Conservation (phyloP, 1,284 basidiomycete species). For the Naganishia liquefaciens region DNA sequence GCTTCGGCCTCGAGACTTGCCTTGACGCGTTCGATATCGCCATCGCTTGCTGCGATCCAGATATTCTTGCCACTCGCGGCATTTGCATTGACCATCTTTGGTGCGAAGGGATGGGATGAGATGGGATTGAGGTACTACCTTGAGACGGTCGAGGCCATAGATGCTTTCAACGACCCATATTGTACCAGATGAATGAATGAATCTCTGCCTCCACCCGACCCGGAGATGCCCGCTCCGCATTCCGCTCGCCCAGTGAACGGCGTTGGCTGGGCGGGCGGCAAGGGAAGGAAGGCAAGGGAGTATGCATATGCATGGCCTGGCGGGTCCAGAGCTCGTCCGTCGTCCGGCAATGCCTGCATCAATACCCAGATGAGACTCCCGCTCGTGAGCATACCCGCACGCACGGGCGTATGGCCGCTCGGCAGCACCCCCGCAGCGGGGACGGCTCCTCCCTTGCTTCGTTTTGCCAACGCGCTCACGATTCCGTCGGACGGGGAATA, state of each 20-base stretch:
- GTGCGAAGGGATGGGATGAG: too few species aligned
- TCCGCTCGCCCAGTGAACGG: too few species aligned
- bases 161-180: too few species aligned
- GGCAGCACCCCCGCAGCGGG: slow-evolving; percentile 38
- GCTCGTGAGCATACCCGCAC: slow-evolving; percentile 44
- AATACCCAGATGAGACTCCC: slow-evolving; percentile 35
- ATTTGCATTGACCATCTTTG: slow-evolving; percentile 26
- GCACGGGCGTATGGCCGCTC: slow-evolving; percentile 43
- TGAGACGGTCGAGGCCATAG: too few species aligned
- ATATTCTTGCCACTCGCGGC: slow-evolving; percentile 64
- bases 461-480: slow-evolving; percentile 57
- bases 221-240: slow-evolving; percentile 2
- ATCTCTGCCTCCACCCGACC: slow-evolving; percentile 18
- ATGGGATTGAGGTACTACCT: too few species aligned
- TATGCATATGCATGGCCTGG: too few species aligned
- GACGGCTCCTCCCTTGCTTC: slow-evolving; percentile 9
- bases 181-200: too few species aligned
- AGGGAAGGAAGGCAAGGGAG: too few species aligned
- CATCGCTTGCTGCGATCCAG: slow-evolving; percentile 88
- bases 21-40: slow-evolving; percentile 62
- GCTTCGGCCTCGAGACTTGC: slow-evolving; percentile 37
- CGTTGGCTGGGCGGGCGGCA: too few species aligned
- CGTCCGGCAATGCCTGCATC: too few species aligned
- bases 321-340: too few species aligned
- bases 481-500: slow-evolving; percentile 60